Base-by-base conservation (phyloP, 2,329 filamentous ascomycete species). In the Parasarocladium wereldwijsianum region DNA sequence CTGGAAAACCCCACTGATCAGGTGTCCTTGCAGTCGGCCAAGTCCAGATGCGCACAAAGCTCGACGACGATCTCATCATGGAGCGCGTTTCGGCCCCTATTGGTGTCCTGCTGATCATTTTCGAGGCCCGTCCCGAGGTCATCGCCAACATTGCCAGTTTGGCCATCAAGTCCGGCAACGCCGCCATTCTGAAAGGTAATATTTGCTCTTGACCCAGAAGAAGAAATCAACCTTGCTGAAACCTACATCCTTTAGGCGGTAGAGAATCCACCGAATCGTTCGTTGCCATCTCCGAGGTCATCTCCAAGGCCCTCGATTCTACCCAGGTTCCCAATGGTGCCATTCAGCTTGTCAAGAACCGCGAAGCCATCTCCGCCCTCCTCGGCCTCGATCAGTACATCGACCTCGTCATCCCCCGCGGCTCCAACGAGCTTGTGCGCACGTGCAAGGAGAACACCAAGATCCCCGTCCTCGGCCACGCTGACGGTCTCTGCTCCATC, bases 251-350 rank as follows among this genome's bases (percentile, higher is more conserved):
- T n/a, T n/a, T n/a, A n/a, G n/a, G 86, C 36, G 90, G 90, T 39
- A 93, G 93, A 51, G 90, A 98, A 56, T 94, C 86, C 1, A 90
- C 79, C 13, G 75, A 92, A 49, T 93, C 85, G n/a, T 96, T 98
- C 51, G 67, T 85, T 36, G 79, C 85, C 42, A 96, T 98, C 45
- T 82, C 87, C 6, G 70, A 65, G 19, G 78, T 82, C 47, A 92
- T 98, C 44, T 86, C 84, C 1, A 54, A 68, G 24, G 85, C 86
- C 8, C 69, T 96, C 9, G 64, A 68, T 12, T 55, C 56, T 16
- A 85, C 83, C 3, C 53, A 68, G 31, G 86, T 96, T 8, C 86
- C 90, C 33, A 80, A 84, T 44, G 76, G 71, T 26, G 85, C 87
- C 33, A 76, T 98, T 36, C 90, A 98, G 55, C 77, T 98, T 16